Conservation (phyloP, 2,329 filamentous ascomycete genomes). For the Botrytis byssoidea region DNA sequence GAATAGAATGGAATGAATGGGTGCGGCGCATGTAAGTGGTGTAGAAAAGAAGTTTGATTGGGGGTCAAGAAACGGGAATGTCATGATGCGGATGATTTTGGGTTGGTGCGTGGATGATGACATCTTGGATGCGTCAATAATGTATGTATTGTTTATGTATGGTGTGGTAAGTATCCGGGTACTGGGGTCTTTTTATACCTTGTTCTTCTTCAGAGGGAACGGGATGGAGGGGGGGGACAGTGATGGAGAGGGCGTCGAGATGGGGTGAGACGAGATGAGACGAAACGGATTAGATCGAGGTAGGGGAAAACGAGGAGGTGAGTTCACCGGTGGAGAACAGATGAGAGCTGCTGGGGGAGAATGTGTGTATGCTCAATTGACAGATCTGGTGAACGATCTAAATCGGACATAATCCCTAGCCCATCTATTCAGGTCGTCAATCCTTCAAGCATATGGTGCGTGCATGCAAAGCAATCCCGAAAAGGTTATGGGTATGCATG, state of each 20-base stretch:
- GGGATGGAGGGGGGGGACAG: background rate
- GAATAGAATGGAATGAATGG: background rate
- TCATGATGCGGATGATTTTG: background rate
- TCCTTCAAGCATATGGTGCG: background rate
- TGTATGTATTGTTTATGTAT: background rate
- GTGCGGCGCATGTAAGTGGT: background rate
- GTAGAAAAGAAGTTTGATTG: background rate
- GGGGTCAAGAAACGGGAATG: background rate
- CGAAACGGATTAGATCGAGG: background rate
- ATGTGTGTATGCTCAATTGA: background rate
- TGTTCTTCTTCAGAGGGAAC: background rate
- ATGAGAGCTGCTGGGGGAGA: background rate
- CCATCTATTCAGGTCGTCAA: background rate
- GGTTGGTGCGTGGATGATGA: background rate
- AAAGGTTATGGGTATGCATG: background rate
- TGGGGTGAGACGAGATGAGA: background rate
- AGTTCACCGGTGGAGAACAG: background rate
- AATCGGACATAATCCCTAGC: background rate
- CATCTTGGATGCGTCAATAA: background rate
- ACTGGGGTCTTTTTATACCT: background rate
- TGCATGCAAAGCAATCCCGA: background rate
- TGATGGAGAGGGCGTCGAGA: background rate
- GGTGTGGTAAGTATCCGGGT: background rate
- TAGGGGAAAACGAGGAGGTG: background rate
- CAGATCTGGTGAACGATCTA: background rate